Percentiles rank a stretch among this genome's conserved stretches.
Conservation (phyloP, 306 rosid genomes). For the Purshia tridentata region DNA sequence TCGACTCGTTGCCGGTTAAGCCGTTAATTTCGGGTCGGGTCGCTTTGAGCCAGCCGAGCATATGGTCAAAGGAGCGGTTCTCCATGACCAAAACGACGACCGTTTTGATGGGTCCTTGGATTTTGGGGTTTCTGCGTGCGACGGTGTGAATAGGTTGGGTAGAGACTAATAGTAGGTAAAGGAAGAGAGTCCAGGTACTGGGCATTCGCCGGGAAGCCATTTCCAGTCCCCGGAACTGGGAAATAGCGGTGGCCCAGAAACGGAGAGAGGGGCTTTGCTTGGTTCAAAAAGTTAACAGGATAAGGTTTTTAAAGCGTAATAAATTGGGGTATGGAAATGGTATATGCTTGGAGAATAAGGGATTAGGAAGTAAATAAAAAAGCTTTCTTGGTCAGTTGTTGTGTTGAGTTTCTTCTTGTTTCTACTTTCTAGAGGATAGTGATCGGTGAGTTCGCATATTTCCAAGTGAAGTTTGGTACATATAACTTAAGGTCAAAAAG, state of each 20-base stretch:
- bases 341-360: background rate
- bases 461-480: no score
- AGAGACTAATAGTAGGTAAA: slow-evolving; percentile 41
- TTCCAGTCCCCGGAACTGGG: slow-evolving; percentile 35
- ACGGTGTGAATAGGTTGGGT: slow-evolving; percentile 23
- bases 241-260: slow-evolving; percentile 2
- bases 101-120: slow-evolving; percentile 76
- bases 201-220: slow-evolving; percentile 54
- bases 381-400: no score
- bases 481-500: background rate
- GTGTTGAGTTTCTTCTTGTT: background rate
- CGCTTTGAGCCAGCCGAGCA: slow-evolving; percentile 77
- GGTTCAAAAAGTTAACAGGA: background rate
- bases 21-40: slow-evolving; percentile 83
- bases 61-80: slow-evolving; percentile 93
- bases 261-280: background rate
- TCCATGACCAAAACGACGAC: slow-evolving; percentile 82
- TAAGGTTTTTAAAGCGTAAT: background rate
- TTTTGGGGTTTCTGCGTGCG: slow-evolving; percentile 41
- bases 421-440: no score
- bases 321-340: background rate
- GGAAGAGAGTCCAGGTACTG: slow-evolving; percentile 23
- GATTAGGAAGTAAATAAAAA: no score
- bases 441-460: no score
- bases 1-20: slow-evolving; percentile 62